Percentiles rank a stretch among this genome's conserved stretches.
Evolutionary conservation across 1,284 basidiomycete species (phyloP).

Genomic region (Spongiforma sp.): DNA sequence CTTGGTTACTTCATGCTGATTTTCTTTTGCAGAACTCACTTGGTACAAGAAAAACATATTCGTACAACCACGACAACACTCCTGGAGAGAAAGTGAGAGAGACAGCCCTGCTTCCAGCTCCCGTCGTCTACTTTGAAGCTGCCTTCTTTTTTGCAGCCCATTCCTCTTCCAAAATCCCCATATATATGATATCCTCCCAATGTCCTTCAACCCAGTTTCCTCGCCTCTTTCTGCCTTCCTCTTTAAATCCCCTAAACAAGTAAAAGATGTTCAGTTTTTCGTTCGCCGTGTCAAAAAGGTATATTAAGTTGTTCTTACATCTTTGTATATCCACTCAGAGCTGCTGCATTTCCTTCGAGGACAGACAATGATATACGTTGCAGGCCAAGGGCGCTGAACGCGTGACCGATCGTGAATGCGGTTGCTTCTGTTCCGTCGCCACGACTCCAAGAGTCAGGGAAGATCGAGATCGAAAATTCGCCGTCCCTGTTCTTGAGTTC

Average conservation of each 20-base stretch:
- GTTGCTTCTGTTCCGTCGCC: slow-evolving; percentile 17
- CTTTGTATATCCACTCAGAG: slow-evolving; percentile 15
- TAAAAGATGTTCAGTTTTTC: neutral
- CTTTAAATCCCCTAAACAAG: slow-evolving; percentile 17
- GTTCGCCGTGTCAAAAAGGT: neutral
- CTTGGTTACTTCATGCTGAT: slow-evolving; percentile 3
- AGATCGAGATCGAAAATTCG: slow-evolving; percentile 15
- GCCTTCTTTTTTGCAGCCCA: slow-evolving; percentile 2
- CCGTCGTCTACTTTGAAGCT: neutral
- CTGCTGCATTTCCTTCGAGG: slow-evolving; percentile 19
- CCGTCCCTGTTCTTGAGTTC: slow-evolving; percentile 24
- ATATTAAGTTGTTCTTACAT: slow-evolving; percentile 13
- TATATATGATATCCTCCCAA: slow-evolving; percentile 25
- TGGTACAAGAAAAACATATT: slow-evolving; percentile 37
- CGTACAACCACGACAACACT: no score
- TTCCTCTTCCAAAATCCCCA: slow-evolving; percentile 23
- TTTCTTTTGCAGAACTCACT: slow-evolving; percentile 22
- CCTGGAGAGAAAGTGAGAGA: no score
- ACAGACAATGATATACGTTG: slow-evolving; percentile 23
- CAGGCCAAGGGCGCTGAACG: slow-evolving; percentile 19
- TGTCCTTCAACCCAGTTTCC: slow-evolving; percentile 21
- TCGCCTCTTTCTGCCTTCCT: slow-evolving; percentile 20
- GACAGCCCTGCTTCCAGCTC: neutral
- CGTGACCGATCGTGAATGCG: slow-evolving; percentile 18
- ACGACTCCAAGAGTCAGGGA: slow-evolving; percentile 9